Conservation (phyloP, 306 rosid species). For the Citrullus amarus region DNA sequence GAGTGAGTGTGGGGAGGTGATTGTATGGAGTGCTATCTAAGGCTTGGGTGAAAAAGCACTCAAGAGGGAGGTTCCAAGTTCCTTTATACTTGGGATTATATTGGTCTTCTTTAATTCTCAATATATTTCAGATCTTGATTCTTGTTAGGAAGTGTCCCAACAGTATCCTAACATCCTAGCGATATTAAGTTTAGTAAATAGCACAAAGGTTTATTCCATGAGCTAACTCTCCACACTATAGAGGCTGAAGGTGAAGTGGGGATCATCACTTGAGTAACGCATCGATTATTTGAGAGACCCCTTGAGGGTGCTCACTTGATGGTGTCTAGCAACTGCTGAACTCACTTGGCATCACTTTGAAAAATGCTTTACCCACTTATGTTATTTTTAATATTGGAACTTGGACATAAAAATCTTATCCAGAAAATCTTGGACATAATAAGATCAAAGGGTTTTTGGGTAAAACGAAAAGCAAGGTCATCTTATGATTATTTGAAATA, state of each 20-base stretch:
- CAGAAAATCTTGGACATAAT: too few relatives aligned
- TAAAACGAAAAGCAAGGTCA: background rate
- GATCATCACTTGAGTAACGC: too few relatives aligned
- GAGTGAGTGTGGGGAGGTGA: too few relatives aligned
- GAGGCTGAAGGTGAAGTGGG: too few relatives aligned
- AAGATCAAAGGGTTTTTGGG: background rate
- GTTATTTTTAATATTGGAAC: background rate
- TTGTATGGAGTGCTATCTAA: too few relatives aligned
- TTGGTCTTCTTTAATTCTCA: too few relatives aligned
- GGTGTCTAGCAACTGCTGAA: background rate
- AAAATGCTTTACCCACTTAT: background rate
- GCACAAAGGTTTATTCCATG: background rate
- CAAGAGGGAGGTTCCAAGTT: too few relatives aligned
- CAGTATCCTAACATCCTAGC: background rate
- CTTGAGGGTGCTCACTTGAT: background rate
- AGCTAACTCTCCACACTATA: too few relatives aligned
- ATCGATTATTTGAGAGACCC: background rate
- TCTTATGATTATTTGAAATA: background rate
- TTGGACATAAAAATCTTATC: background rate
- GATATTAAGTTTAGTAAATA: background rate
- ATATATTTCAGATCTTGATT: too few relatives aligned
- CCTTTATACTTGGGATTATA: too few relatives aligned
- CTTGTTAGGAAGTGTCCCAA: too few relatives aligned
- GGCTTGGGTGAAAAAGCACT: too few relatives aligned
- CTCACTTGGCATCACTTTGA: background rate